Conservation (phyloP, 306 rosid species). For the Vigna trinervia region DNA sequence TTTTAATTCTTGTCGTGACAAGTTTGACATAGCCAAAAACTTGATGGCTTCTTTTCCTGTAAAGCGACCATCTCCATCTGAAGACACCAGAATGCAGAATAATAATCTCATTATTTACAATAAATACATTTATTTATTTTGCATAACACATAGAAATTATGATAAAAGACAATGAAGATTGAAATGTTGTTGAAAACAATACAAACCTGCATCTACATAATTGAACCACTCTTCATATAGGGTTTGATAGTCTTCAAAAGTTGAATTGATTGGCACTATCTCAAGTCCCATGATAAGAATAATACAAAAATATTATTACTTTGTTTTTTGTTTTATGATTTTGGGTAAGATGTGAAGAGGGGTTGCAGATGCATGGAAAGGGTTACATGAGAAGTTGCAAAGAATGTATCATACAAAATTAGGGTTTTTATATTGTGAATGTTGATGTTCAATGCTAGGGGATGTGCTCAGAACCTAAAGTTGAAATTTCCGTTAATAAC, state of each 20-base stretch:
- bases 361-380: constrained; percentile 22
- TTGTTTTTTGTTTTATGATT: neutral
- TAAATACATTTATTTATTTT: neutral
- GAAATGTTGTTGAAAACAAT: neutral
- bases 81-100: constrained; percentile 16
- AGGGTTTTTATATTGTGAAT: constrained; percentile 8
- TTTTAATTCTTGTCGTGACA: constrained; percentile 84
- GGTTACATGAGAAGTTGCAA: constrained; percentile 10
- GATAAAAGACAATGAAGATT: too few relatives aligned
- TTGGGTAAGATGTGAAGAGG: neutral
- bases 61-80: constrained; percentile 93
- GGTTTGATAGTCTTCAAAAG: constrained; percentile 65
- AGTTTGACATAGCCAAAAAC: constrained; percentile 73
- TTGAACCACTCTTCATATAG: constrained; percentile 83
- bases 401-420: constrained; percentile 7
- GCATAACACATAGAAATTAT: neutral
- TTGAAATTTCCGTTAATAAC: neutral
- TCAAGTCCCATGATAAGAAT: constrained; percentile 66
- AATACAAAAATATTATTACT: neutral
- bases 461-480: neutral
- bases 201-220: constrained; percentile 81
- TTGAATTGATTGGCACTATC: constrained; percentile 47
- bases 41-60: constrained; percentile 82
- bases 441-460: neutral
- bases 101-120: neutral